Evolutionary conservation across 805 yeast genomes (phyloP), one percentile per base, ranked within the genome.

Genomic region (Yamadazyma laniorum): DNA sequence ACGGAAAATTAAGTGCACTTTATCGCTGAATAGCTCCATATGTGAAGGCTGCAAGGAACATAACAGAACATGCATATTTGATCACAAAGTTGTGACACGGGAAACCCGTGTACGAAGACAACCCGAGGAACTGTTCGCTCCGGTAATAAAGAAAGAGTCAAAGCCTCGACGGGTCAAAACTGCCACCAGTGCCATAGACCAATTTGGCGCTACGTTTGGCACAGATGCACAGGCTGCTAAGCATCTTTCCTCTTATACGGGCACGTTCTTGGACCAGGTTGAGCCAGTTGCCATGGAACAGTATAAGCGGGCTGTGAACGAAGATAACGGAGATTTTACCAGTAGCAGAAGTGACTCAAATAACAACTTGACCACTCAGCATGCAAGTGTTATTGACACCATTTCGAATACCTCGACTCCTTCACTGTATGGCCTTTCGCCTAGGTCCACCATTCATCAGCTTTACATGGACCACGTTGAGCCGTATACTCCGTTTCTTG

Each of bases 401-500:
- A 5, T 5, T 13, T 6, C 32, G 6, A 14, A 11, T 6, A 13
- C 32, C 21, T 5, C 17, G 8, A 26, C 15, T 8, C 17, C 32
- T 9, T 13, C 32, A 17, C 29, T 13, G 29, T 14, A 7, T 7
- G 13, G 7, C 13, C 7, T 26, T 7, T n/a, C 29, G 15, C 15
- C 29, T 13, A 7, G 12, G 15, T 14, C 34, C 23, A 7, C 27
- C 6, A 25, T 25, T 7, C 31, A 19, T 8, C 39, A 38, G 17
- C 19, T 45, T 12, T 51, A 49, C 26, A 18, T 30, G 29, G 37
- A 42, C 8, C 35, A 38, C 23, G 40, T 53, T 9, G 52, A 50
- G 32, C 49, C 49, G 1, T 48, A 44, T 29, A 51, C 55, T 0
- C 55, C 58, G 3, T 53, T 51, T 31, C 11, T 53, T 5, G 25